Conservation (phyloP, 2,329 filamentous ascomycete genomes). For the Myriosclerotinia curreyana region DNA sequence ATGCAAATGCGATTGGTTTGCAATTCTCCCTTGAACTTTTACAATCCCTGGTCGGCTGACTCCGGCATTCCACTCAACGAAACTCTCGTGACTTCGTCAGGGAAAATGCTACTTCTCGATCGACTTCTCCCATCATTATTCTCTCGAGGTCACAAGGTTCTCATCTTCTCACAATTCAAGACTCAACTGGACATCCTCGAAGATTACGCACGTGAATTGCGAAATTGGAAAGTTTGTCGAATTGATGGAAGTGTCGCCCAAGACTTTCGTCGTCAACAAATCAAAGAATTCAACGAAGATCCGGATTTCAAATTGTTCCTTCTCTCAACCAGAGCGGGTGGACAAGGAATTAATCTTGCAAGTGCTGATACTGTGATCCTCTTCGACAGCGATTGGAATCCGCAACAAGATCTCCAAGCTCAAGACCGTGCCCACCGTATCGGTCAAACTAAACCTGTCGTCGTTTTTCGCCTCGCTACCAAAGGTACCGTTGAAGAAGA, state of each 20-base stretch:
- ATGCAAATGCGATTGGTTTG: slow-evolving; percentile 91
- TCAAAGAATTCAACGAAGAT: slow-evolving; percentile 68
- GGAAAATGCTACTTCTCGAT: slow-evolving; percentile 94
- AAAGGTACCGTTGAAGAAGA: slow-evolving; percentile 90
- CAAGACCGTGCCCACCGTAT: slow-evolving; percentile 95
- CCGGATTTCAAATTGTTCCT: slow-evolving; percentile 72
- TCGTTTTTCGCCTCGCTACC: slow-evolving; percentile 91
- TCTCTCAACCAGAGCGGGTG: slow-evolving; percentile 85
- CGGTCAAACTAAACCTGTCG: slow-evolving; percentile 85
- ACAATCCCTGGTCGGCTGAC: slow-evolving; percentile 75
- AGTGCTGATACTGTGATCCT: slow-evolving; percentile 89
- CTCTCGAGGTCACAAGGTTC: slow-evolving; percentile 74
- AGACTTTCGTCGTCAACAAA: slow-evolving; percentile 64
- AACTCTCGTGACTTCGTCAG: slow-evolving; percentile 78
- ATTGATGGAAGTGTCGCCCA: slow-evolving; percentile 89
- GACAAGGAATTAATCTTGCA: slow-evolving; percentile 91
- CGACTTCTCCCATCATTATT: slow-evolving; percentile 77
- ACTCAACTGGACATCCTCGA: slow-evolving; percentile 88
- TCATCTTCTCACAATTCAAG: slow-evolving; percentile 97
- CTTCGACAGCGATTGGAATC: slow-evolving; percentile 91
- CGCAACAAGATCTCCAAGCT: slow-evolving; percentile 93
- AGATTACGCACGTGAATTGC: slow-evolving; percentile 77
- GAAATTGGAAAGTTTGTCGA: slow-evolving; percentile 77
- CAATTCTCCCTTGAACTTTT: slow-evolving; percentile 95
- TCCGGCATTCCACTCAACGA: slow-evolving; percentile 66